Base-by-base conservation (phyloP, 352 stramenopile species). In the Phytophthora idaei region DNA sequence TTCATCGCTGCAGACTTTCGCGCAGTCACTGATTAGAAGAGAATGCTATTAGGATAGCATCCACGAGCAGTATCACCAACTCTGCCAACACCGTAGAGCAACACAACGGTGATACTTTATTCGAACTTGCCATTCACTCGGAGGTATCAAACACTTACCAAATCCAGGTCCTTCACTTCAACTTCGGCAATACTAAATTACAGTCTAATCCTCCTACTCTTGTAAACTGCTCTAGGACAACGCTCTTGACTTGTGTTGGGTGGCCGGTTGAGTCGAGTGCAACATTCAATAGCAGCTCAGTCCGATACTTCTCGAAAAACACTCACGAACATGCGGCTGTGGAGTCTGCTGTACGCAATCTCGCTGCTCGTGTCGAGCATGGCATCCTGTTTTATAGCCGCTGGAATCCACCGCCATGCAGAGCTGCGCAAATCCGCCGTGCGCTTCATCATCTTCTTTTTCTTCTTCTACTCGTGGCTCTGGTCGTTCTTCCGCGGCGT, bases 401-500 rank as follows among this genome's bases (percentile, higher is more conserved):
- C 59, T 21, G 56, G 59, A 9, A 69, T 85, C 29, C 79, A 79
- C 48, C 64, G 41, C 44, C 69, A 81, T 49, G 74, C 66, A 5
- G 73, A 84, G 47, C 49, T 79, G 53, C 72, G 67, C 46, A 49
- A 70, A 39, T 89, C 80, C 11, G 76, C 73, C 10, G 74, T 84
- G 37, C 74, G 69, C 46, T 85, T 77, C 65, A 64, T 87, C 10
- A 67, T 87, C 61, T 76, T 85, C 65, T 83, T 72, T 48, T 83
- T 87, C 55, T 87, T 89, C 69, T 76, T 82, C 58, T 87, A 85
- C 69, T 58, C 81, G 58, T 83, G 70, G 77, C 66, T 89, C 25
- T 89, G 76, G 78, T 85, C 80, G 57, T 54, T 85, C 42, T 82
- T 84, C 46, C 80, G 71, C n/a, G 58, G 64, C 31, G 25, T 83